Conservation (phyloP, 2,329 filamentous ascomycete species). For the Hypoxylon sp. region DNA sequence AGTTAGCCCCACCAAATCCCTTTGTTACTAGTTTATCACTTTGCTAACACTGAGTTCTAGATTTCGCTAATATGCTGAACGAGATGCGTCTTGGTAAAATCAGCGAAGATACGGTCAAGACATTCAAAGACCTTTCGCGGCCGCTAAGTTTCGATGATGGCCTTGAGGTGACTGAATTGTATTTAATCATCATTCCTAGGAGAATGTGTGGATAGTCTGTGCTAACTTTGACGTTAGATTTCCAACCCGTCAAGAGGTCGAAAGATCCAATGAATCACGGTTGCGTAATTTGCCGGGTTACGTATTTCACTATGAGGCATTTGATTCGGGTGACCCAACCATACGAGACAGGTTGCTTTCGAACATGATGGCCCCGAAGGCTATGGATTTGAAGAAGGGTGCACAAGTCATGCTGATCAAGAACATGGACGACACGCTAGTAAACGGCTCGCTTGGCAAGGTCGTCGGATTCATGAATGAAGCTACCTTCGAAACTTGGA, state of each 20-base stretch:
- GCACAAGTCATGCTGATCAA: slow-evolving; percentile 99
- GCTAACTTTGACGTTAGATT: slow-evolving; percentile 67
- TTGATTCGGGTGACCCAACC: slow-evolving; percentile 80
- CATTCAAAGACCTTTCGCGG: slow-evolving; percentile 81
- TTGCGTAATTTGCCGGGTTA: slow-evolving; percentile 81
- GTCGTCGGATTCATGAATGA: slow-evolving; percentile 81
- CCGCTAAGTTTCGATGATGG: slow-evolving; percentile 80
- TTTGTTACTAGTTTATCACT: not conserved
- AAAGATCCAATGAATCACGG: slow-evolving; percentile 83
- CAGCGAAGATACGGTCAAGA: slow-evolving; percentile 78
- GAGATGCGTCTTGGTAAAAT: slow-evolving; percentile 95
- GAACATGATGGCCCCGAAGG: slow-evolving; percentile 93
- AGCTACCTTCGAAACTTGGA: slow-evolving; percentile 56
- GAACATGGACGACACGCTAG: slow-evolving; percentile 93
- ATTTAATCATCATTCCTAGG: slow-evolving; percentile 51
- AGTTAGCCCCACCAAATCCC: slow-evolving; percentile 42
- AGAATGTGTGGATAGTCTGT: slow-evolving; percentile 45
- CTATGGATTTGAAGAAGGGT: slow-evolving; percentile 86
- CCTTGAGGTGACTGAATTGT: slow-evolving; percentile 87
- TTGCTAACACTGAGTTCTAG: slow-evolving; percentile 56
- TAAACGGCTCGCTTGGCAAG: slow-evolving; percentile 94
- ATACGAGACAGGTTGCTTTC: slow-evolving; percentile 82
- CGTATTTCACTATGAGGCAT: slow-evolving; percentile 76
- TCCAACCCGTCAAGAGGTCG: slow-evolving; percentile 90
- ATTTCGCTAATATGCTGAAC: slow-evolving; percentile 95